These are phyloP conservation scores for Penicillium capsulatum DNA, from an alignment of 2,329 filamentous ascomycete genomes.

Conservation along the genomic window DNA sequence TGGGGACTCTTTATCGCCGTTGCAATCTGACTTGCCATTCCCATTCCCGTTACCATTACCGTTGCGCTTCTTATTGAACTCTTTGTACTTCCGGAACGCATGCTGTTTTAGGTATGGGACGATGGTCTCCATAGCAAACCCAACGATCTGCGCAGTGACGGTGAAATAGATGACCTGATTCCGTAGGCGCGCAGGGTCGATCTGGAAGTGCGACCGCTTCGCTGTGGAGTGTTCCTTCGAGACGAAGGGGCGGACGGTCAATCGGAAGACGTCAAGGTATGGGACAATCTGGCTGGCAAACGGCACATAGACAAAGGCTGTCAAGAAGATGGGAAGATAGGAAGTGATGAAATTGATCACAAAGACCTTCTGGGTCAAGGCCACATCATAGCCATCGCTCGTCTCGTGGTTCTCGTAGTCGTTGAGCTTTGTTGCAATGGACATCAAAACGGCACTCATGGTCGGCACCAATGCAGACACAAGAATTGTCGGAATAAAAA, in stretches of 20 bases:
- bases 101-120: conserved; percentile 81
- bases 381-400: conserved; percentile 72
- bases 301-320: conserved; percentile 90
- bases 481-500: conserved; percentile 84
- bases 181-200: conserved; percentile 77
- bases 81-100: conserved; percentile 66
- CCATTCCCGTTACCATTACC: too few relatives aligned
- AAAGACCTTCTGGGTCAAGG: conserved; percentile 89
- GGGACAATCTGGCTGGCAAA: conserved; percentile 84
- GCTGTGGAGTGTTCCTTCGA: conserved; percentile 68
- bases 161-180: conserved; percentile 97
- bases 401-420: conserved; percentile 92
- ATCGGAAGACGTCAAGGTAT: conserved; percentile 79
- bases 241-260: conserved; percentile 71
- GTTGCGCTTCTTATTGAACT: conserved; percentile 29
- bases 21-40: conserved; percentile 18
- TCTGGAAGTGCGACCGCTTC: conserved; percentile 61
- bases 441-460: conserved; percentile 74
- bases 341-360: conserved; percentile 98
- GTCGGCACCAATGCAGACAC: conserved; percentile 77
- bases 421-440: conserved; percentile 72
- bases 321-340: conserved; percentile 83
- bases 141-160: conserved; percentile 90
- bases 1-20: conserved; percentile 22
- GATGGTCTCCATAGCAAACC: conserved; percentile 78